phyloP scores from a whole-genome alignment of 2,329 filamentous ascomycete species.

The Aspergillus fumigatiaffinis region DNA sequence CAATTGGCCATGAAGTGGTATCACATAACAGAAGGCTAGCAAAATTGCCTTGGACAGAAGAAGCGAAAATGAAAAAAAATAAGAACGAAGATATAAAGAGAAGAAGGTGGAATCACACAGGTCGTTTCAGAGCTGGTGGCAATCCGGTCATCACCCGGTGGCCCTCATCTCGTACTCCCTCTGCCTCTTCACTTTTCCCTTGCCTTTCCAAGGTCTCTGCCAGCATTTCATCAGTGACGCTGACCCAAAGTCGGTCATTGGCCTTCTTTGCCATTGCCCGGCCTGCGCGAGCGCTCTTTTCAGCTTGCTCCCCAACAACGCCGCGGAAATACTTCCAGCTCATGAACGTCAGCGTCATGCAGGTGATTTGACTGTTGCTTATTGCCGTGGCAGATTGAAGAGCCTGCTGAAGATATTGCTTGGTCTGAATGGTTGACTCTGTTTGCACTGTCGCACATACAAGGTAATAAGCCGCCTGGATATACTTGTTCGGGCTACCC shows the following conservation, averaged over 20 bases:
- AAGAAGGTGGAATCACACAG: slow-evolving; percentile 7
- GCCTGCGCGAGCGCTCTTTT: slow-evolving; percentile 70
- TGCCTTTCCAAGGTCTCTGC: slow-evolving; percentile 70
- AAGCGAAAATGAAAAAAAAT: slow-evolving; percentile 3
- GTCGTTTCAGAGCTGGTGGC: slow-evolving; percentile 34
- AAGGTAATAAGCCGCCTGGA: slow-evolving; percentile 73
- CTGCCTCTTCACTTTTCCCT: slow-evolving; percentile 57
- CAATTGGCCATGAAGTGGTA: neutral
- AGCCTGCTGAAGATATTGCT: slow-evolving; percentile 71
- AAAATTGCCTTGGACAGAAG: neutral
- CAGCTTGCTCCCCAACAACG: slow-evolving; percentile 73
- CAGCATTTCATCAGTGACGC: slow-evolving; percentile 74
- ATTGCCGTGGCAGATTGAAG: slow-evolving; percentile 66
- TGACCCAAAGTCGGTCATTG: slow-evolving; percentile 71
- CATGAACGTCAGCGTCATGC: slow-evolving; percentile 82
- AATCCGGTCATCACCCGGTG: slow-evolving; percentile 36
- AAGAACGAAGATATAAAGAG: neutral
- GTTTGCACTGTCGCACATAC: slow-evolving; percentile 65
- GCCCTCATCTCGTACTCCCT: slow-evolving; percentile 43
- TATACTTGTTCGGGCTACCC: slow-evolving; percentile 67
- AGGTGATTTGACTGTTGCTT: slow-evolving; percentile 74
- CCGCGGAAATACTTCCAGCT: slow-evolving; percentile 75
- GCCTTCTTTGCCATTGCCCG: slow-evolving; percentile 65
- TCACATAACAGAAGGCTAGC: neutral
- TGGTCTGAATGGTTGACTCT: slow-evolving; percentile 70